These are phyloP conservation scores for Purpureocillium lavendulum DNA, from an alignment of 2,329 filamentous ascomycete species.

Conservation along the genomic window DNA sequence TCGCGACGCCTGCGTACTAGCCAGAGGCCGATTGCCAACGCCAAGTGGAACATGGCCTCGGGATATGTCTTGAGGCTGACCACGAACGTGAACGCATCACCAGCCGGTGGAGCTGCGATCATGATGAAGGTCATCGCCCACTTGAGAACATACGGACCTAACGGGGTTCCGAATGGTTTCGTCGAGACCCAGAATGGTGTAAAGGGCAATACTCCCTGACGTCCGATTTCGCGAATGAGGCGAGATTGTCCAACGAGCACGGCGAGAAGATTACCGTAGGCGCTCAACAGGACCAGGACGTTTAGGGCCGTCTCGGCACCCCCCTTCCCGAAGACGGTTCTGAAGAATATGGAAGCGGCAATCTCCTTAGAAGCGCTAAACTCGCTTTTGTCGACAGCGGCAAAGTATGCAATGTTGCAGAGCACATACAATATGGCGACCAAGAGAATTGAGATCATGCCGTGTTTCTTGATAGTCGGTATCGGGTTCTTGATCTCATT, in stretches of 20 bases:
- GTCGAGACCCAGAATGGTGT: constrained; percentile 55
- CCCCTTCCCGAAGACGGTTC: constrained; percentile 43
- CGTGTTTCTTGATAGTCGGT: constrained; percentile 42
- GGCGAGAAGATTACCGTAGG: constrained; percentile 51
- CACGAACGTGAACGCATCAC: constrained; percentile 59
- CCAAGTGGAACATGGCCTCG: constrained; percentile 44
- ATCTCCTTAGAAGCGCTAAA: constrained; percentile 28
- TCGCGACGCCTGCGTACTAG: constrained; percentile 47
- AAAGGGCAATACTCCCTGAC: constrained; percentile 54
- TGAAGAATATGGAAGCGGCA: constrained; percentile 51
- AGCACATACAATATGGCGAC: constrained; percentile 49
- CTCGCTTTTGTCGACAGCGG: constrained; percentile 27
- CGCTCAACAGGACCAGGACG: constrained; percentile 46
- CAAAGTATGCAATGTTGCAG: constrained; percentile 53
- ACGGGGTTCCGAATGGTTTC: constrained; percentile 52
- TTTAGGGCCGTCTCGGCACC: constrained; percentile 44
- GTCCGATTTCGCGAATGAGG: constrained; percentile 51
- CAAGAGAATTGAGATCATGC: constrained; percentile 37
- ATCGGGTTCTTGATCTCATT: constrained; percentile 41
- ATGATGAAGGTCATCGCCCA: constrained; percentile 50
- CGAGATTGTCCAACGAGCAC: constrained; percentile 47
- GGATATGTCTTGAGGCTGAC: constrained; percentile 54
- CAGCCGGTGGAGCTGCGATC: constrained; percentile 51
- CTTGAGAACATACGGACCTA: constrained; percentile 50
- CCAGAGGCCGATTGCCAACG: constrained; percentile 48